Percentiles rank a stretch among this genome's conserved stretches.
Evolutionary conservation across 371 early-diverging fungal species (phyloP).

Genomic region (Mortierella polycephala): DNA sequence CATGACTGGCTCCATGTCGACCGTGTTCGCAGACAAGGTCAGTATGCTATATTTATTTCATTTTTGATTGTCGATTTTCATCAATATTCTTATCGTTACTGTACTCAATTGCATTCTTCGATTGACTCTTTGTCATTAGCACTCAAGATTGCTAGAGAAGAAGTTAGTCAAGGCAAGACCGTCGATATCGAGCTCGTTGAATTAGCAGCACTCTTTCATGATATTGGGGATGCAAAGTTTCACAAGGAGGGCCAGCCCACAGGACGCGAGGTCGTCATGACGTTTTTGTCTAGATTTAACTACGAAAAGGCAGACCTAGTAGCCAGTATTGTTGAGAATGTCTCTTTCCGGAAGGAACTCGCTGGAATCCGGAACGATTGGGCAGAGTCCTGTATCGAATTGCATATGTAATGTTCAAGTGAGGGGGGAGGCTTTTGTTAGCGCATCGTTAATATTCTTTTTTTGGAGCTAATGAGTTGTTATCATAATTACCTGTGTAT

Average conservation of each 20-base stretch:
- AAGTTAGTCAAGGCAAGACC: slow-evolving; percentile 18
- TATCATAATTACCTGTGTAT: background rate
- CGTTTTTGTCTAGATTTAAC: slow-evolving; percentile 60
- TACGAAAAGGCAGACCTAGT: slow-evolving; percentile 61
- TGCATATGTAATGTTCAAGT: slow-evolving; percentile 60
- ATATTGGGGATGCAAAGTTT: slow-evolving; percentile 82
- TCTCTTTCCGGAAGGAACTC: slow-evolving; percentile 81
- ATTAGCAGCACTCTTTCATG: slow-evolving; percentile 81
- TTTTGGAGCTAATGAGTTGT: background rate
- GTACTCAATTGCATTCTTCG: background rate
- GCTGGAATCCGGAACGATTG: slow-evolving; percentile 65
- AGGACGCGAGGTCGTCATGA: slow-evolving; percentile 57
- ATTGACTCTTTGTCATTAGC: slow-evolving; percentile 22
- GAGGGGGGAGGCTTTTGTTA: too few species aligned
- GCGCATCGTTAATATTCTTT: too few species aligned
- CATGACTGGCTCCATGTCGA: slow-evolving; percentile 85
- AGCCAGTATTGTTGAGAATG: slow-evolving; percentile 68
- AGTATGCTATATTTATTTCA: background rate
- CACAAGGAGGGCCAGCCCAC: slow-evolving; percentile 58
- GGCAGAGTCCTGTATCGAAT: slow-evolving; percentile 68
- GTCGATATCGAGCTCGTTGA: slow-evolving; percentile 73
- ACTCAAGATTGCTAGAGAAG: slow-evolving; percentile 57
- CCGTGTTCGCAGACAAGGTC: slow-evolving; percentile 75
- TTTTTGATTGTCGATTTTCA: background rate
- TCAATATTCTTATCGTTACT: background rate